Base-by-base conservation (phyloP, 176 grass and related monocot genomes). In the Aegilops umbellulata region DNA sequence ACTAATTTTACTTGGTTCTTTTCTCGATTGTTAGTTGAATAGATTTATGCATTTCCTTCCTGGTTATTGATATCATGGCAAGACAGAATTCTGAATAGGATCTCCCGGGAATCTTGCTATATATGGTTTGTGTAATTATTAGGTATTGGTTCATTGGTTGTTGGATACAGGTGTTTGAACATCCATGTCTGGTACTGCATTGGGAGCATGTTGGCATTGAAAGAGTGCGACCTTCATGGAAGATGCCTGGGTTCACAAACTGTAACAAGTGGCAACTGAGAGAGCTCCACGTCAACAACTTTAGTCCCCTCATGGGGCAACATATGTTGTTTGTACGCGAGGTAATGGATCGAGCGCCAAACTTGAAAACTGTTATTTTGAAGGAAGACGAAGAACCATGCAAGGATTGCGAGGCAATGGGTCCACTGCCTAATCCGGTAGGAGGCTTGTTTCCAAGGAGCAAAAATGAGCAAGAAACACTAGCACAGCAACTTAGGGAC, bases 321-420 rank as follows among this genome's bases (percentile, higher is more conserved):
- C 68, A 71, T 23, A 39, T 36, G 31, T 71, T 39, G 9, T 71
- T 39, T 38, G 34, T 23, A n/a, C 4, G 10, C 10, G 20, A 34
- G 5, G 10, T 71, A 17, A 71, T 71, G 68, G 14, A 23, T 11
- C 35, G 35, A 71, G 68, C 35, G n/a, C 34, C 68, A 57, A 32
- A 77, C 83, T 60, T 83, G 17, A 34, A 71, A 22, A 60, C 31
- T 3, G 25, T 83, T 83, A 14, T 58, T 71, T 11, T 82, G 8
- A 2, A 71, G 20, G 80, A 71, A 76, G 80, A 17, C 2, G 2
- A 57, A 22, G 32, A n/a, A 32, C 16, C 67, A 69, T 38, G 67
- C 16, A 1, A 69, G 30, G 2, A 31, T 38, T 69, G 67, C 22
- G 67, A 38, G 67, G 31, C 32, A 4, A 34, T 69, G 19, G 67